phyloP scores from a whole-genome alignment of 2,329 filamentous ascomycete genomes.

The Aspergillus sp. region DNA sequence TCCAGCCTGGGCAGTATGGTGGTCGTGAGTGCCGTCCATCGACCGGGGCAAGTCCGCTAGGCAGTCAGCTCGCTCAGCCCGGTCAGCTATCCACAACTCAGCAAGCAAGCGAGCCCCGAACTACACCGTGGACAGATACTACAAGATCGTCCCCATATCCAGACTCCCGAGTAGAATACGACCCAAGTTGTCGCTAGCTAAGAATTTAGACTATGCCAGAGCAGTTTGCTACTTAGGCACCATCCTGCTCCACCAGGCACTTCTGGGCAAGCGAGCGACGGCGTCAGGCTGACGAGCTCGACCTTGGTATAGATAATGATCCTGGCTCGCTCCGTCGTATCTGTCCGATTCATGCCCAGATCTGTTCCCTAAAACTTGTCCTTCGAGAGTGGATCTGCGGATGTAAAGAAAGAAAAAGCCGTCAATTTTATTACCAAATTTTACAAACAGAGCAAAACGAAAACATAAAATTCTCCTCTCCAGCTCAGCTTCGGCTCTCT shows the following conservation, averaged over 20 bases:
- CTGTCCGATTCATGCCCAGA: not conserved
- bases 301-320: slow-evolving; percentile 7
- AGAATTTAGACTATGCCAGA: too few species aligned
- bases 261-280: slow-evolving; percentile 9
- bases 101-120: not conserved
- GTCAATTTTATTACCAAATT: slow-evolving; percentile 24
- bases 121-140: too few species aligned
- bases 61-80: not conserved
- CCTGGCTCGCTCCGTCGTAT: not conserved
- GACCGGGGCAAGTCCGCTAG: not conserved
- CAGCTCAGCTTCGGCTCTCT: slow-evolving; percentile 20
- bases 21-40: not conserved
- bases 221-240: slow-evolving; percentile 2
- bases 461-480: slow-evolving; percentile 33
- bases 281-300: slow-evolving; percentile 9
- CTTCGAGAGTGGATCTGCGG: slow-evolving; percentile 30
- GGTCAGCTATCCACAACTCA: not conserved
- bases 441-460: slow-evolving; percentile 39
- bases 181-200: not conserved
- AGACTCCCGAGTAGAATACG: not conserved
- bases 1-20: not conserved
- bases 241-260: slow-evolving; percentile 10
- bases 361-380: slow-evolving; percentile 8
- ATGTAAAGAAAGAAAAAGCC: slow-evolving; percentile 24
- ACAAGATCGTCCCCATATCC: too few species aligned